These are phyloP conservation scores for Herpetospermum pedunculosum DNA, from an alignment of 306 rosid genomes.

Conservation along the genomic window DNA sequence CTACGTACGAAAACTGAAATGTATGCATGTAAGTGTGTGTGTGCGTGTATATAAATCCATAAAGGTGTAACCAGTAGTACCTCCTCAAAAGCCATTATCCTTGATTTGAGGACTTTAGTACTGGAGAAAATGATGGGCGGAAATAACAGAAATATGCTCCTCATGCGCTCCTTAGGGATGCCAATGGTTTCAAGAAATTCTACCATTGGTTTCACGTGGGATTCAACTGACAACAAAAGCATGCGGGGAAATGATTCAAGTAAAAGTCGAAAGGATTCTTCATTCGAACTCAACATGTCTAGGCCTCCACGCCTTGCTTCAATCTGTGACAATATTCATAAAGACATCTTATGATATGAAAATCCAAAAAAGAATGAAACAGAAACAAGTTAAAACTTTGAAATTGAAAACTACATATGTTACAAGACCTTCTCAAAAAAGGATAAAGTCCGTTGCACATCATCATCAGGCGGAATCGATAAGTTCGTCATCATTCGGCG, in stretches of 20 bases:
- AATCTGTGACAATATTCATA: slow-evolving; percentile 27
- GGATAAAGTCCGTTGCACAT: slow-evolving; percentile 63
- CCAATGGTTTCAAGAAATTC: slow-evolving; percentile 50
- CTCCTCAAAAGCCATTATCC: slow-evolving; percentile 54
- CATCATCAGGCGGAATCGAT: slow-evolving; percentile 70
- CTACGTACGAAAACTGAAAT: neutral
- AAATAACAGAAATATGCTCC: slow-evolving; percentile 38
- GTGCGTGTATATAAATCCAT: neutral
- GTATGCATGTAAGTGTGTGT: neutral
- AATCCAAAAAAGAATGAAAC: neutral
- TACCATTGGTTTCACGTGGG: slow-evolving; percentile 31
- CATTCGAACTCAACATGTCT: slow-evolving; percentile 33
- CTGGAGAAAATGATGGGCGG: slow-evolving; percentile 56
- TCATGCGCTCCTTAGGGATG: slow-evolving; percentile 28
- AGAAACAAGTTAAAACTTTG: neutral
- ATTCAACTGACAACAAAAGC: slow-evolving; percentile 42
- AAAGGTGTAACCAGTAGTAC: slow-evolving; percentile 17
- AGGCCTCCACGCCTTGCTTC: slow-evolving; percentile 83
- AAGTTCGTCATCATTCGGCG: slow-evolving; percentile 55
- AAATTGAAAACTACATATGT: neutral
- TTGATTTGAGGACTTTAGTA: slow-evolving; percentile 32
- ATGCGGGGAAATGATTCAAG: slow-evolving; percentile 69
- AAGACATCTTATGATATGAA: neutral
- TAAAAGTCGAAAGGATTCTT: slow-evolving; percentile 38
- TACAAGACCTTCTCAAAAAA: slow-evolving; percentile 61